These are phyloP conservation scores for Phycomyces nitens DNA, from an alignment of 192 early-diverging fungal genomes.

Conservation along the genomic window DNA sequence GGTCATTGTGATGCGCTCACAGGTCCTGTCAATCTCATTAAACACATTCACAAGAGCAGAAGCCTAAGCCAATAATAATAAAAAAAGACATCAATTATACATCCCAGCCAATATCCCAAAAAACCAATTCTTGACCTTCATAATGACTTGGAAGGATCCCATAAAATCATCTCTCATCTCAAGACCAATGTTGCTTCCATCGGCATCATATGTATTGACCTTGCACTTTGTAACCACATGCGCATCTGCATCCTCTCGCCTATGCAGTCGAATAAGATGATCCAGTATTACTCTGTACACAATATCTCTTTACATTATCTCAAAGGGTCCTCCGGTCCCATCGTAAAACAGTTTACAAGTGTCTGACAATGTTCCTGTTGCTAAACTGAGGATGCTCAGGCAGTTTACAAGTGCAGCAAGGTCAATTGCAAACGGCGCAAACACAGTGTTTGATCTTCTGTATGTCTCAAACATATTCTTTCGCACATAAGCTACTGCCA, in stretches of 20 bases:
- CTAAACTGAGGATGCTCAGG: neutral
- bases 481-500: neutral
- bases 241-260: too few species aligned
- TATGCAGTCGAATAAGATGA: too few species aligned
- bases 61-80: neutral
- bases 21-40: conserved; percentile 4
- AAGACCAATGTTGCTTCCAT: neutral
- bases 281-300: too few species aligned
- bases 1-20: conserved; percentile 12
- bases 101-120: neutral
- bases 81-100: neutral
- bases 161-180: neutral
- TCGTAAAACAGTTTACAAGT: too few species aligned
- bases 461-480: neutral
- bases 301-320: too few species aligned
- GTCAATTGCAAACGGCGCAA: neutral
- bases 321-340: too few species aligned
- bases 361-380: too few species aligned
- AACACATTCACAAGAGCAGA: neutral
- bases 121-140: neutral
- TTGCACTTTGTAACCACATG: neutral
- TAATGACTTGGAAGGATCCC: neutral
- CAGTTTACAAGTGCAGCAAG: neutral
- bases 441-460: neutral
- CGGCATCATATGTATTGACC: neutral